phyloP scores from a whole-genome alignment of 169 alveolate species.

The Plasmodium yoelii region DNA sequence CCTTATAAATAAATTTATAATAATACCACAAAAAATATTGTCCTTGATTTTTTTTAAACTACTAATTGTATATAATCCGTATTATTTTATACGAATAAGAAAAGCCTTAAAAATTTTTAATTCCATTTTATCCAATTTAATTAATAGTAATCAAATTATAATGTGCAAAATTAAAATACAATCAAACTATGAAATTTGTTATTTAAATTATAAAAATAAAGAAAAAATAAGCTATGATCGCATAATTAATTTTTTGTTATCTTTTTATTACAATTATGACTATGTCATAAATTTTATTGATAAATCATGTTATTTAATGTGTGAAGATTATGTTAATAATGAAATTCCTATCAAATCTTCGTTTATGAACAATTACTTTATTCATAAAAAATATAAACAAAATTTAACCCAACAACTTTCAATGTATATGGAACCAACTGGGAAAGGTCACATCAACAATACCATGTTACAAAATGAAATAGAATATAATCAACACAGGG shows the following conservation, averaged over 20 bases:
- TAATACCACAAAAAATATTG: constrained; percentile 62
- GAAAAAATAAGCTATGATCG: constrained; percentile 63
- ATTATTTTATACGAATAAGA: constrained; percentile 63
- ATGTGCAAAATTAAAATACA: constrained; percentile 73
- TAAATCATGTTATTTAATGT: constrained; percentile 67
- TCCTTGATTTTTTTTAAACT: constrained; percentile 66
- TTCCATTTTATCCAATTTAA: constrained; percentile 25
- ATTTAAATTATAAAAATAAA: constrained; percentile 65
- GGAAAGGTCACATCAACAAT: background rate
- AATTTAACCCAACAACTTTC: background rate
- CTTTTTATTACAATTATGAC: constrained; percentile 65
- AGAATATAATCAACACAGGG: background rate
- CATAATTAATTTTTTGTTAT: constrained; percentile 41
- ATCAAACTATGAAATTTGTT: constrained; percentile 62
- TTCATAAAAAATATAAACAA: background rate
- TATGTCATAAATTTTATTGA: constrained; percentile 59
- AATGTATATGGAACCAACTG: background rate
- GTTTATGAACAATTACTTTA: constrained; percentile 20
- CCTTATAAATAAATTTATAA: constrained; percentile 62
- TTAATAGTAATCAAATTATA: constrained; percentile 23
- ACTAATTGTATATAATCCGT: constrained; percentile 66
- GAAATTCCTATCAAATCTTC: background rate
- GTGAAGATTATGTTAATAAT: constrained; percentile 59
- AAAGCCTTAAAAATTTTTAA: constrained; percentile 61
- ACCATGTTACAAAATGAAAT: background rate